phyloP scores from a whole-genome alignment of 2,329 filamentous ascomycete genomes.

The Chrysosporium keratinophilum region DNA sequence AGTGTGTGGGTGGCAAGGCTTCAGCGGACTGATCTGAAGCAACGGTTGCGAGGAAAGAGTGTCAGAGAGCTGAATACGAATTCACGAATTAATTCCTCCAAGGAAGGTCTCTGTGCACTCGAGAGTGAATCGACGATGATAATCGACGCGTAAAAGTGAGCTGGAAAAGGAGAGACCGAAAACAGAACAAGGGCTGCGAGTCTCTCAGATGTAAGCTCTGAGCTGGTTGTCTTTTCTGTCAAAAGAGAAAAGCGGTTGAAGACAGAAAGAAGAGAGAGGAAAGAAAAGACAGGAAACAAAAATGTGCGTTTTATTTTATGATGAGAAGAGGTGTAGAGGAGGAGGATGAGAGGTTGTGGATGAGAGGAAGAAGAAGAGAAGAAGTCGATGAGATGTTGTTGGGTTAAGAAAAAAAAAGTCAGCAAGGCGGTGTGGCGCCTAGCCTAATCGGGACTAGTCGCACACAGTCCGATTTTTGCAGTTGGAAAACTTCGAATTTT shows the following conservation, averaged over 20 bases:
- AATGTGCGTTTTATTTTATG: conserved; percentile 1
- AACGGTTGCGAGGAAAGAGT: neutral
- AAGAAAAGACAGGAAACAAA: conserved; percentile 7
- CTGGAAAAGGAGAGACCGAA: conserved; percentile 8
- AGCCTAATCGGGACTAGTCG: neutral
- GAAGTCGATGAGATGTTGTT: neutral
- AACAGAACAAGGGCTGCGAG: conserved; percentile 9
- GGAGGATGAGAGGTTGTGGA: neutral
- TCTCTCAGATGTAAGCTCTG: conserved; percentile 5
- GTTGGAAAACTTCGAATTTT: no score
- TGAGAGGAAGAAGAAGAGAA: neutral
- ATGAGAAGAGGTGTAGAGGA: conserved; percentile 2
- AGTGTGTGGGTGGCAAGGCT: neutral
- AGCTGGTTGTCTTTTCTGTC: neutral
- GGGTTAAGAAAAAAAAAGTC: no score
- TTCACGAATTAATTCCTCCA: neutral
- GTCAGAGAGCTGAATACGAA: neutral
- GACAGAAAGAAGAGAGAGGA: neutral
- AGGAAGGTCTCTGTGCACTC: conserved; percentile 5
- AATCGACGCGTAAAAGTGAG: conserved; percentile 3
- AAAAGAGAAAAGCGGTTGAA: neutral
- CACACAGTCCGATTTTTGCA: neutral
- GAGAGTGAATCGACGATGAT: conserved; percentile 16
- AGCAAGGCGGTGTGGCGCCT: neutral
- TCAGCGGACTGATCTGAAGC: no score